Base-by-base conservation (phyloP, 1,284 basidiomycete species). In the Flammula alnicola region DNA sequence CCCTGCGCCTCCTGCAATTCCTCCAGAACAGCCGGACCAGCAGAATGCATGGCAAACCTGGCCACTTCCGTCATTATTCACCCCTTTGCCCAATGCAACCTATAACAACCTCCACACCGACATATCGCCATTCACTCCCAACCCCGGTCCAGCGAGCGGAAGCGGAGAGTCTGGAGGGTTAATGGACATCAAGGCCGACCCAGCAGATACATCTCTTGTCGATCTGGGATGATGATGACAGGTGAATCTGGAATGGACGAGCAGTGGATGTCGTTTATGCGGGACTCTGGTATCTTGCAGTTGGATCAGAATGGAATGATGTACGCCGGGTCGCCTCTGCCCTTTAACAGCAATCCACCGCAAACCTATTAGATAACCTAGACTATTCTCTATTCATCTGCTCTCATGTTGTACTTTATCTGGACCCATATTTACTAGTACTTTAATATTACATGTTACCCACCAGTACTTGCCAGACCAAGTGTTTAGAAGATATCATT, bases 211-310 rank as follows among this genome's bases (percentile, higher is more conserved):
- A 19, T 62, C 65, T 31, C 48, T 73, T 8, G 59, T 68, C 25
- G 72, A 77, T 42, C 52, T 73, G 51, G 68, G 78, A 68, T 79
- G 67, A 70, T 80, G 62, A 71, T 79, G 63, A 70, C 75, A 14
- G 75, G 78, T 20, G 79, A 81, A 43, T 75, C 77, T 5, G 77
- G 75, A 2, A 78, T 80, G 51, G 79, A 82, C 51, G 75, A 80
- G 45, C 78, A 78, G 54, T 83, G 80, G 80, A 70, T 71, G 55
- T 69, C 70, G 1, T 77, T 83, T 54, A 80, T 83, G 76, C 72
- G 75, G 19, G 77, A 80, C 44, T 72, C 75, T 5, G 76, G 75
- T 19, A 60, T 81, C 40, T 54, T 81, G 54, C 71, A 74, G 29
- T 32, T 49, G 26, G 44, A 52, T 27, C 6, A 37, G 17, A 35